Evolutionary conservation across 805 yeast genomes (phyloP), one percentile per base, ranked within the genome.

Genomic region (Metschnikowia hibisci): DNA sequence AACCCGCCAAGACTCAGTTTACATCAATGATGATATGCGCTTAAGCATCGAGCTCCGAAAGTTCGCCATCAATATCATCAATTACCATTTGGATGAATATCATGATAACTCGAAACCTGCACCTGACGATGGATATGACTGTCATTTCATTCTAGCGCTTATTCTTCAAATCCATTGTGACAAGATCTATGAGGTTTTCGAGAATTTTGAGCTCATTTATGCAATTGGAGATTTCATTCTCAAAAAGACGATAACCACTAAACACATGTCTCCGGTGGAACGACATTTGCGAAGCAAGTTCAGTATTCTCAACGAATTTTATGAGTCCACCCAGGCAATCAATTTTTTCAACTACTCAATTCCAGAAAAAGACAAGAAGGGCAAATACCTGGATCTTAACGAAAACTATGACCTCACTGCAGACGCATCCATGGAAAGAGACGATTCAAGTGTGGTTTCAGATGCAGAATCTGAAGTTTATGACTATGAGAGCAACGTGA

Each of bases 261-360:
- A 53, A 12, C 55, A 63, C 20, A 32, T 23, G 23, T 32, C 53
- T 1, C 46, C 54, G 2, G 34, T 45, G 26, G 53, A 64, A 3
- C 58, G 56, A 13, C 56, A 56, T 23, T 46, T 65, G 31, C 51
- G 62, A 40, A 53, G 54, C 34, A 55, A 54, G 25, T 66, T 73
- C 55, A 60, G 48, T 45, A 63, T 57, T 49, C 50, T 65, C 47
- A 53, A 61, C 46, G 52, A 68, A 12, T 67, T 73, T 41, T 77
- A 62, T 53, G 69, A 62, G 45, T 69, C 80, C 10, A 76, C 82
- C 1, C 75, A 76, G 32, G 63, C 74, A 1, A 71, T 78, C 31
- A 78, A 74, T 51, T 52, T 66, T 11, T 66, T 68, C 46, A 73
- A 75, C 51, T 78, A 76, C 53, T 52, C 66, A 18, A 69, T 77